Evolutionary conservation across 768 basidiomycete genomes (phyloP).

Genomic region (Mrakia frigida): DNA sequence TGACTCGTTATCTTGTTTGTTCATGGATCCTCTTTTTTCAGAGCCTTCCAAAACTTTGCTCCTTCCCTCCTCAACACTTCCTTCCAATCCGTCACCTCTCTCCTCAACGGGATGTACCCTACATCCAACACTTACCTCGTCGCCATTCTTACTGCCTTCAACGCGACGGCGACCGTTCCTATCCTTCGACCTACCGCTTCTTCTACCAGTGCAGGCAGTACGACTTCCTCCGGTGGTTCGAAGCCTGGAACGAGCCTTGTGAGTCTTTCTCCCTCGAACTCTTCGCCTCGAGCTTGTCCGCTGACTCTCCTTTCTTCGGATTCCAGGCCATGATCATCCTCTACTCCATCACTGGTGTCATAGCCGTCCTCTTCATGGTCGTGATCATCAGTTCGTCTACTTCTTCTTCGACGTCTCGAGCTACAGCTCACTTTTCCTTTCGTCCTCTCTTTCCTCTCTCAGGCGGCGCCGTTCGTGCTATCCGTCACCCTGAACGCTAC

Average conservation of each 20-base stretch:
- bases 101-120: slow-evolving; percentile 28
- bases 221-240: not conserved
- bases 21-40: too few species aligned
- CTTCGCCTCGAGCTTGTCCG: not conserved
- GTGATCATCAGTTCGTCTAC: slow-evolving; percentile 55
- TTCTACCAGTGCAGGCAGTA: not conserved
- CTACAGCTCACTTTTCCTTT: not conserved
- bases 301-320: slow-evolving; percentile 38
- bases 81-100: slow-evolving; percentile 44
- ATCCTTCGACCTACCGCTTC: slow-evolving; percentile 39
- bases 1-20: too few species aligned
- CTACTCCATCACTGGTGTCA: slow-evolving; percentile 76
- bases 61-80: slow-evolving; percentile 59
- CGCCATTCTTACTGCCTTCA: slow-evolving; percentile 62
- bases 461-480: slow-evolving; percentile 65
- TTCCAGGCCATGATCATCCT: slow-evolving; percentile 59
- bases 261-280: not conserved
- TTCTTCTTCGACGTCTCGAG: not conserved
- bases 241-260: slow-evolving; percentile 6
- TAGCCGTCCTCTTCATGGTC: slow-evolving; percentile 73
- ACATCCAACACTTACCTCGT: slow-evolving; percentile 53
- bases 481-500: slow-evolving; percentile 86
- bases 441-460: slow-evolving; percentile 12
- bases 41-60: slow-evolving; percentile 53
- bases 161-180: slow-evolving; percentile 49